These are phyloP conservation scores for Tubosaeta sp. DNA, from an alignment of 768 basidiomycete species.

Conservation along the genomic window DNA sequence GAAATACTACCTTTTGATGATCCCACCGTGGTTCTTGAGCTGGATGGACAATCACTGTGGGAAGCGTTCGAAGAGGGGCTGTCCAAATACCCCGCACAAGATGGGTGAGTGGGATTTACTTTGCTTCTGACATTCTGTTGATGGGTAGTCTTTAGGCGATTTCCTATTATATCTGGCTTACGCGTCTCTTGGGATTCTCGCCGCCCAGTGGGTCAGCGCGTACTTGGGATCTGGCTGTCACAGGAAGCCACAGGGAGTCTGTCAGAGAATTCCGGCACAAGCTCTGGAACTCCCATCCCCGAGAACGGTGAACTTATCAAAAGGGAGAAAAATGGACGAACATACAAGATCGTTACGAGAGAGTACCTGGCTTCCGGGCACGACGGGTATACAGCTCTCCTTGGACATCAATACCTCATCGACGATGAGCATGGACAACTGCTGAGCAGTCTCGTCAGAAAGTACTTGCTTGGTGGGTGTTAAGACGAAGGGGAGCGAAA, in stretches of 20 bases:
- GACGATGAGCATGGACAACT: constrained; percentile 81
- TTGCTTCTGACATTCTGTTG: background rate
- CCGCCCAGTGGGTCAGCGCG: constrained; percentile 61
- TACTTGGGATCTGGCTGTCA: constrained; percentile 67
- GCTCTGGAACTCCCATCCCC: constrained; percentile 29
- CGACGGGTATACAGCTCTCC: constrained; percentile 73
- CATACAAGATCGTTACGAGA: constrained; percentile 79
- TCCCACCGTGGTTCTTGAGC: constrained; percentile 72
- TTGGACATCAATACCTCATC: constrained; percentile 62
- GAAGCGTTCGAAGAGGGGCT: constrained; percentile 71
- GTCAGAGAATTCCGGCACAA: constrained; percentile 16
- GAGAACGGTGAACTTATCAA: constrained; percentile 51
- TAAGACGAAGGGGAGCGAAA: background rate
- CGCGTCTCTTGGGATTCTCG: constrained; percentile 86
- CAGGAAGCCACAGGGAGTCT: constrained; percentile 29
- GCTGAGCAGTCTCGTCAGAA: constrained; percentile 75
- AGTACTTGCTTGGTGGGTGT: constrained; percentile 71
- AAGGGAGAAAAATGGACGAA: constrained; percentile 48
- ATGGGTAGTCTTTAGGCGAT: constrained; percentile 51
- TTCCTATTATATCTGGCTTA: constrained; percentile 83
- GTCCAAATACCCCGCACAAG: constrained; percentile 81
- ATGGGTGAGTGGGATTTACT: constrained; percentile 58
- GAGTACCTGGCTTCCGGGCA: constrained; percentile 83
- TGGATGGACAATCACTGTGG: constrained; percentile 79
- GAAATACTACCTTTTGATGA: constrained; percentile 91